Evolutionary conservation across 2,329 filamentous ascomycete species (phyloP), one percentile per base, ranked within the genome.

Genomic region (Exophiala dermatitidis): DNA sequence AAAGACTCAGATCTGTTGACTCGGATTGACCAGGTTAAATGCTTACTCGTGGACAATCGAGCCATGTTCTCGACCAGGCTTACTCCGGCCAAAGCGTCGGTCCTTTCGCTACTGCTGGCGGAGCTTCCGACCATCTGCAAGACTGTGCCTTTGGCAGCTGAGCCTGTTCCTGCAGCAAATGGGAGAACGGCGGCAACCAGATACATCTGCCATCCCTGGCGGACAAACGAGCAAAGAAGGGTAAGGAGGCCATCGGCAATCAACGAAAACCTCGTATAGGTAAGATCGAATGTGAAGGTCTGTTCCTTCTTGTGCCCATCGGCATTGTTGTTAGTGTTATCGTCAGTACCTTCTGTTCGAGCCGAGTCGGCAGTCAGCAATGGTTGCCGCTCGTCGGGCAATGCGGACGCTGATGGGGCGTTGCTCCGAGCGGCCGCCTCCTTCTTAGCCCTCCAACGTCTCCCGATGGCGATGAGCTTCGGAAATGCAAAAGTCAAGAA

Each of bases 101-200:
- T 76, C 0, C 84, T 75, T 51, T 84, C 78, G 32, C 32, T 29
- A 44, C 57, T 60, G 9, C 38, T 57, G 6, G 55, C 60, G 0
- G 74, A 74, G 1, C 79, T 73, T 0, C 82, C 72, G 42, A 83
- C 83, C 82, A 88, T 84, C 52, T 85, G 79, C 0, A 85, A 77
- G 54, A 88, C 86, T n/a, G 84, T 82, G 0, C 84, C 85, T 60
- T 88, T 88, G 1, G 83, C 82, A 0, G 84, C 82, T 0, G 83
- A 78, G 0, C 83, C 84, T 0, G 84, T 84, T 0, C 85, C 85
- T 0, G 84, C 84, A 0, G 82, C 83, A 31, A 88, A 79, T 0
- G 85, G 85, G 0, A 88, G 72, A 1, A 87, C 64, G 29, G 80
- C 76, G 0, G 82, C 82, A 1, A 84, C 78, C 0, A 86, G 67